Base-by-base conservation (phyloP, 768 basidiomycete species). In the Pholiota molesta region DNA sequence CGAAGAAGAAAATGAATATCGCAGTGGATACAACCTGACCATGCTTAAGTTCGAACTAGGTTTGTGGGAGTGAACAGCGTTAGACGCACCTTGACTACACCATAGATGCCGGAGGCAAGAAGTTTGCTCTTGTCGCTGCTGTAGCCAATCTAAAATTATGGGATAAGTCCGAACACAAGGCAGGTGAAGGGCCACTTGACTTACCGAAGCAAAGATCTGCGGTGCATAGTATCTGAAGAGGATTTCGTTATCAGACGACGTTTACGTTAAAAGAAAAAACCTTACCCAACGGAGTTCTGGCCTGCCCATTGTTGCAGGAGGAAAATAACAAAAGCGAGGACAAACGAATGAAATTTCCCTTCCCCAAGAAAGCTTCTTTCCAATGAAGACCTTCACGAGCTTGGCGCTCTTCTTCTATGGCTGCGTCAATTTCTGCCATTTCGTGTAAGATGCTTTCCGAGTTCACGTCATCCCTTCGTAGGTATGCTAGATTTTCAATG, bases 301-400 rank as follows among this genome's bases (percentile, higher is more conserved):
- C 94, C 94, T 52, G 84, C 82, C 88, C 88, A 93, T 71, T 94
- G 91, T 66, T 94, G 93, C 10, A 93, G 76, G 62, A 90, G 70
- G 78, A 94, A 93, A 64, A 93, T 91, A 28, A 83, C 73, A 66
- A 92, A 87, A 1, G 94, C 93, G 68, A 95, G 92, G 21, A 89
- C 76, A 78, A 95, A 23, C 94, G 88, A 62, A 88, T 77, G 49
- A 86, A 83, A 75, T 94, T 94, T 49, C 94, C 94, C 69, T 90
- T 91, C 17, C 89, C 89, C 39, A 91, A 78, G 77, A 94, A 90
- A 2, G 90, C 90, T 66, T 92, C 88, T 66, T 79, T 85, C 62
- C 81, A 65, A 0, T 90, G 88, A 13, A 92, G 79, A 9, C 87
- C 89, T 16, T 75, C 65, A 10, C 90, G 85, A 8, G 86, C 84